A percentile compares a stretch with the other conserved stretches of the same genome.
Evolutionary conservation across 495 filamentous ascomycete species (phyloP).

Genomic region (Talaromyces ruber): DNA sequence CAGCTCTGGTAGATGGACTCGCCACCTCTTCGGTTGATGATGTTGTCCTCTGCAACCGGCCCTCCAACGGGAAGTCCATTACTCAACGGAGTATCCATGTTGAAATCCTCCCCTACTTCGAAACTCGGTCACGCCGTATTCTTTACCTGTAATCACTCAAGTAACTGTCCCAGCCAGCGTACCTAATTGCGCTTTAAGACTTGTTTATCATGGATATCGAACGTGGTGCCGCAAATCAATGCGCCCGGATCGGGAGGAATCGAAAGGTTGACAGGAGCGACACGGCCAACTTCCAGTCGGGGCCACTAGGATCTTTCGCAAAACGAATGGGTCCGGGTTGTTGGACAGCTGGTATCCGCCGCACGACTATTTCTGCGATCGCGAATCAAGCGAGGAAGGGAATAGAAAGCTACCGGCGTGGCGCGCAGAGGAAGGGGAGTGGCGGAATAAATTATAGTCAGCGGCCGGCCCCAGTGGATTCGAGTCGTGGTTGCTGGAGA

Average conservation of each 20-base stretch:
- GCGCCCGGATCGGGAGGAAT: background rate
- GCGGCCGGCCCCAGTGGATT: background rate
- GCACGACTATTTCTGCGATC: background rate
- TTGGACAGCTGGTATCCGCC: background rate
- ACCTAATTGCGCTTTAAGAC: background rate
- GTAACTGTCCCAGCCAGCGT: slow-evolving; percentile 10
- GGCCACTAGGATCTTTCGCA: background rate
- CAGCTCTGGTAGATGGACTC: slow-evolving; percentile 95
- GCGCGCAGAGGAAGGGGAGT: background rate
- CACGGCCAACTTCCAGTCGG: background rate
- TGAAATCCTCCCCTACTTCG: slow-evolving; percentile 31
- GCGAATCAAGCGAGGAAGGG: background rate
- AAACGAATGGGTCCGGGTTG: background rate
- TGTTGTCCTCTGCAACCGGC: slow-evolving; percentile 70
- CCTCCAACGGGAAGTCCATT: slow-evolving; percentile 54
- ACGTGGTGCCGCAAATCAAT: slow-evolving; percentile 3
- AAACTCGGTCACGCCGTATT: slow-evolving; percentile 27
- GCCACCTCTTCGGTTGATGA: slow-evolving; percentile 91
- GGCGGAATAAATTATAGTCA: background rate
- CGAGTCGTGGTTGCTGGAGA: background rate
- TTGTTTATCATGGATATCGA: slow-evolving; percentile 3
- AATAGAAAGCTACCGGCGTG: background rate
- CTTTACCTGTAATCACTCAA: slow-evolving; percentile 26
- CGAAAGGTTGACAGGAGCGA: background rate
- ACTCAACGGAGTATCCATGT: slow-evolving; percentile 6